Percentiles rank a stretch among this genome's conserved stretches.
Evolutionary conservation across 2,329 filamentous ascomycete species (phyloP).

Genomic region (Paecilomyces niveus): DNA sequence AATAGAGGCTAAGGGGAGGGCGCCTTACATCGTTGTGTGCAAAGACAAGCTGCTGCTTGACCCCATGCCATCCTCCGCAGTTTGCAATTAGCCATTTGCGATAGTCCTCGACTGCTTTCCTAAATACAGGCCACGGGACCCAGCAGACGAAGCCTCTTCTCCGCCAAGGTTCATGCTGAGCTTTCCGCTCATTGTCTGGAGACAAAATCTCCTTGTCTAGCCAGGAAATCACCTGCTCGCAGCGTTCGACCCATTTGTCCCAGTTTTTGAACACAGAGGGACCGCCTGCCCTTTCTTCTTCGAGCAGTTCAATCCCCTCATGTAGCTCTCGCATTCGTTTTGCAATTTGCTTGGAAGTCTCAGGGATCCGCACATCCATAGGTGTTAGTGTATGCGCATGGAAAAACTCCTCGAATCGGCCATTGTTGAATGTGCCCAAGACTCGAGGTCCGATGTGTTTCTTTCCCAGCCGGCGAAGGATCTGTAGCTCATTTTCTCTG

Average conservation of each 20-base stretch:
- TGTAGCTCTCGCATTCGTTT: conserved; percentile 97
- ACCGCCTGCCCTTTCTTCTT: conserved; percentile 68
- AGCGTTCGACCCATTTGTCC: conserved; percentile 77
- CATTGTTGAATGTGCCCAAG: conserved; percentile 87
- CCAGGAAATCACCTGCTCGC: conserved; percentile 46
- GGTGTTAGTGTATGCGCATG: conserved; percentile 74
- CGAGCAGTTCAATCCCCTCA: conserved; percentile 80
- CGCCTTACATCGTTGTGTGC: conserved; percentile 87
- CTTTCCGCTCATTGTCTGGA: conserved; percentile 36
- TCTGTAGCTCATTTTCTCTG: conserved; percentile 78
- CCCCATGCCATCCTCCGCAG: conserved; percentile 59
- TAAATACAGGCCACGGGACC: conserved; percentile 73
- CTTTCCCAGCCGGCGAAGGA: conserved; percentile 74
- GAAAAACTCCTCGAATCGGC: conserved; percentile 91
- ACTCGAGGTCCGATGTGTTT: conserved; percentile 91
- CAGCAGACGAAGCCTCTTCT: conserved; percentile 71
- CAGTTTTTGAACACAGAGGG: conserved; percentile 87
- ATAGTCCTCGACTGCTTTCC: conserved; percentile 67
- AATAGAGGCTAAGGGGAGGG: not conserved
- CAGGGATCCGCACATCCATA: conserved; percentile 67
- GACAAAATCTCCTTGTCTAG: conserved; percentile 53
- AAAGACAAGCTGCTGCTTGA: conserved; percentile 76
- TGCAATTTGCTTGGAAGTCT: conserved; percentile 85
- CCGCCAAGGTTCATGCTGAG: conserved; percentile 54
- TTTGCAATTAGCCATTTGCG: conserved; percentile 63